Percentiles rank a stretch among this genome's conserved stretches.
Evolutionary conservation across 106 monocot genomes (phyloP).

Genomic region (Dioscorea zingiberensis): DNA sequence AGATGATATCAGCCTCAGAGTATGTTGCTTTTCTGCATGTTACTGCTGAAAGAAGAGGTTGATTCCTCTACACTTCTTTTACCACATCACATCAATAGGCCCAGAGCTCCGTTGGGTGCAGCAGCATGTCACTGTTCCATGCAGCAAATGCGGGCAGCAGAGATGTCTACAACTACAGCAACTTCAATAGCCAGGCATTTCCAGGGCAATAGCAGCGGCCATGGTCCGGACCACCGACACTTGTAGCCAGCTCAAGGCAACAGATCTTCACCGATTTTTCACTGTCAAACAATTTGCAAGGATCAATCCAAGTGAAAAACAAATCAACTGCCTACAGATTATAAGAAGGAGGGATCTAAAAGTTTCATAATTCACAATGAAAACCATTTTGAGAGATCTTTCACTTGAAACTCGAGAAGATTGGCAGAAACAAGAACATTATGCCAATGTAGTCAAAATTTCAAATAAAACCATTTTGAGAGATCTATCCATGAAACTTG

Average conservation of each 20-base stretch:
- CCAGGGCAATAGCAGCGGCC: conserved; percentile 14
- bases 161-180: conserved; percentile 15
- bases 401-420: too few relatives aligned
- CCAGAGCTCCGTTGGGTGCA: conserved; percentile 13
- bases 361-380: too few relatives aligned
- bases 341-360: too few relatives aligned
- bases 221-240: conserved; percentile 16
- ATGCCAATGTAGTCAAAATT: too few relatives aligned
- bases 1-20: conserved; percentile 14
- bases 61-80: conserved; percentile 11
- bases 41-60: conserved; percentile 18
- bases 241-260: conserved; percentile 18
- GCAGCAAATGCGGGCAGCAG: conserved; percentile 9
- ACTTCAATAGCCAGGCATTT: conserved; percentile 10
- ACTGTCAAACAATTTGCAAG: too few relatives aligned
- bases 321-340: too few relatives aligned
- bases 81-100: conserved; percentile 8
- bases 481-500: too few relatives aligned
- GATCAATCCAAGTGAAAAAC: too few relatives aligned
- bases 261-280: conserved; percentile 18
- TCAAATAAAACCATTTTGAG: too few relatives aligned
- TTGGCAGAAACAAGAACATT: too few relatives aligned
- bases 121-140: conserved; percentile 16
- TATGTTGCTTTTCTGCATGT: conserved; percentile 15
- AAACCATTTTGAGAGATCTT: too few relatives aligned